Base-by-base conservation (phyloP, 805 yeast genomes). In the Metschnikowia orientalis region DNA sequence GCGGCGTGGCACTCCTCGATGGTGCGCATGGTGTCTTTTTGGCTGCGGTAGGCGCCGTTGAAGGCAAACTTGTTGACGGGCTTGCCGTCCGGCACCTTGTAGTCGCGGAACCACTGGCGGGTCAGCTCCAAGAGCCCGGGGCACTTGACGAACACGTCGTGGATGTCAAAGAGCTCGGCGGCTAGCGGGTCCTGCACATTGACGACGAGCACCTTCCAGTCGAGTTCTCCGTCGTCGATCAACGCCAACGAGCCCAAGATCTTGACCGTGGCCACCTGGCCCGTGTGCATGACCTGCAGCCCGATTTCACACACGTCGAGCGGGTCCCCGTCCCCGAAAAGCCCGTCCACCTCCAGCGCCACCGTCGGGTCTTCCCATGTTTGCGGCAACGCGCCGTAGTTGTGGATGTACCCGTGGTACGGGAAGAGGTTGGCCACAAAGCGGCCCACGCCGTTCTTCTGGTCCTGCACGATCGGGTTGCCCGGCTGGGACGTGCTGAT, bases 351-450 rank as follows among this genome's bases (percentile, higher is more conserved):
- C 63, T 50, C 59, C 34, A 57, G 50, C 28, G 51, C 77, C 65
- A 76, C 61, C 78, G 85, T 61, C 29, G 73, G 73, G 54, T 81
- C 85, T 61, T 81, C 88, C 88, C 88, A 81, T 29, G 88, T 81
- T 63, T 90, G 97, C 47, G 97, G 97, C 77, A 90, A 83, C 30
- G 97, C 97, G 62, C 97, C 98, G 62, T 90, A 90, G 73, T 92
- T 92, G 72, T 88, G 95, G 51, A 90, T 90, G 73, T 92, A 90
- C 52, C 98, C 98, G 63, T 92, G 95, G 73, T 85, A 95, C 34
- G 98, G 98, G 86, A 90, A 90, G 63, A 95, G 79, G 77, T 92
- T 92, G 71, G 95, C 81, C 40, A 92, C 97, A 52, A 81, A 92
- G 70, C 97, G 80, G 56, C 88, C 77, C 65, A 87, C 82, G 49